Base-by-base conservation (phyloP, 495 filamentous ascomycete genomes). In the Chaetomium cochliodes region DNA sequence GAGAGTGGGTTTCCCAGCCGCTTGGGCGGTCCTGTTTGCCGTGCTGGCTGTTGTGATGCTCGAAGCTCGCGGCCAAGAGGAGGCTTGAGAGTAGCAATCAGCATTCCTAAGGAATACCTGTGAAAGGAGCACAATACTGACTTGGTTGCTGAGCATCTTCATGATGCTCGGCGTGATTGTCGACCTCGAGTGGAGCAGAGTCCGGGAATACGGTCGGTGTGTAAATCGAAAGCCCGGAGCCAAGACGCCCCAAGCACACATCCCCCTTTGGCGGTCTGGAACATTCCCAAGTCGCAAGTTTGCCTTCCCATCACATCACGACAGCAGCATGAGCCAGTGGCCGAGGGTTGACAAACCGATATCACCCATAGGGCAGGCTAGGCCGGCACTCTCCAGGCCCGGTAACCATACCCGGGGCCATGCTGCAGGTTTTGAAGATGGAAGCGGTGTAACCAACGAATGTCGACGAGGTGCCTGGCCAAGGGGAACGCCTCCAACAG, bases 241-340 rank as follows among this genome's bases (percentile, higher is more conserved):
- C 49, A 51, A 26, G 49, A n/a, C 49, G 22, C 25, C 26, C 22
- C 26, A 44, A 51, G 22, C 22, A 9, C n/a, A 6, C 44, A 9
- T 47, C 44, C 44, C 44, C 44, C 49, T 51, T 23, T 26, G 13
- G 49, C 49, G 49, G 49, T 51, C 49, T 26, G 49, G 11, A 51
- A 26, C 49, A 26, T 23, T 26, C 22, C 47, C 33, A 37, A 37
- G 6, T 37, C 33, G 33, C 22, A 51, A 51, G 23, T 26, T 26
- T 51, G 49, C 49, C 22, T 25, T 44, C 41, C 18, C 41, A 6
- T 44, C 41, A 18, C 41, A 44, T 44, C 41, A 44, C 41, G 13
- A 44, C 5, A 44, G 41, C 41, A 44, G 41, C 13, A 18, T 44
- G 41, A 44, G 16, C 41, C 41, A 18, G 41, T 6, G 16, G 41